Base-by-base conservation (phyloP, 108 stramenopile species). In the Mayamaea pseudoterrestris region DNA sequence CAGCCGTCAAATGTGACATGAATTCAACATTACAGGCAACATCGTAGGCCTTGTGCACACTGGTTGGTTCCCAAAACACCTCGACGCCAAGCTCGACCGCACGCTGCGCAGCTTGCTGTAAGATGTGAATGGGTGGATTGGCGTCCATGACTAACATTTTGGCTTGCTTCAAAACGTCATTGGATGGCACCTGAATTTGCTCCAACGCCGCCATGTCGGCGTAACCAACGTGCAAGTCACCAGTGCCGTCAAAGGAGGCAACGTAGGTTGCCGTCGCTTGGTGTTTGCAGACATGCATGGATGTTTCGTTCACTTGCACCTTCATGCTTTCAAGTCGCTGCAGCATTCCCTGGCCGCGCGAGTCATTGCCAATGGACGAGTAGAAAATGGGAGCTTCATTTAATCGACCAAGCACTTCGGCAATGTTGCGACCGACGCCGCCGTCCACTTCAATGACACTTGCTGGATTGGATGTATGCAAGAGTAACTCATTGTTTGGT, bases 301-400 rank as follows among this genome's bases (percentile, higher is more conserved):
- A 7, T 1, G 68, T 41, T 29, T 53, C 50, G 30, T 37, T 39
- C 5, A 18, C 8, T 39, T 8, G 3, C n/a, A n/a, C n/a, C n/a
- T n/a, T n/a, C n/a, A n/a, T n/a, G n/a, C 57, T 35, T 2, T 44
- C 50, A 45, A 79, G 52, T 32, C 78, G 58, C 2, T 53, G 44
- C 22, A 79, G 26, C 14, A 92, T 41, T 12, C 56, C 73, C 22
- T 30, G 23, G 16, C 93, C 90, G 24, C 53, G 49, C 18, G 66
- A 52, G 41, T 90, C 86, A 22, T 67, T 55, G n/a, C 87, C 90
- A 30, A 87, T 65, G 4, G 73, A 81, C 11, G 88, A 72, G 47
- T 76, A 68, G 12, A 95, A 69, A 11, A 50, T 25, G 22, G 73
- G 71, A 29, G 57, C 27, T 11, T 45, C 45, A 34, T 82, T 68